A percentile compares a stretch with the other conserved stretches of the same genome.
phyloP scores from a whole-genome alignment of 2,329 filamentous ascomycete genomes.

The Aspergillus sp. region DNA sequence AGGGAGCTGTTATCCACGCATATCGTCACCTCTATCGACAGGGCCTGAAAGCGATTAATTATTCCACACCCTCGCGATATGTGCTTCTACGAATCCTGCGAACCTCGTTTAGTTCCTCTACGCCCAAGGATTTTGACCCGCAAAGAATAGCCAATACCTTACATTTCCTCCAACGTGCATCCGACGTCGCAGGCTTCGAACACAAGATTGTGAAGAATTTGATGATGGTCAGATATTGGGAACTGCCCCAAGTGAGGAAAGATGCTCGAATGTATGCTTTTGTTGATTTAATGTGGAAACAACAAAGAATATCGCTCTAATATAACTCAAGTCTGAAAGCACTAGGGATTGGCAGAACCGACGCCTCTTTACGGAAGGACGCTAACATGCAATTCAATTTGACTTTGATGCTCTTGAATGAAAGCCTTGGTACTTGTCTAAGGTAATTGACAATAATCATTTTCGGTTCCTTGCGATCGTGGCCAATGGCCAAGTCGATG shows the following conservation, averaged over 20 bases:
- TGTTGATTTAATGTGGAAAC: constrained; percentile 4
- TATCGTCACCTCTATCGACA: constrained; percentile 56
- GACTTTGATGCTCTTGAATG: constrained; percentile 44
- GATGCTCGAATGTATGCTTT: constrained; percentile 27
- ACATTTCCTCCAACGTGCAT: constrained; percentile 40
- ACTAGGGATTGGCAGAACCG: constrained; percentile 20
- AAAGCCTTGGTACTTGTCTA: constrained; percentile 44
- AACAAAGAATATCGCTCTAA: constrained; percentile 14
- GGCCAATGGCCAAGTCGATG: no score
- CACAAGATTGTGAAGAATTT: constrained; percentile 45
- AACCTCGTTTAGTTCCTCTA: constrained; percentile 36
- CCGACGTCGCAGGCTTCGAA: constrained; percentile 36
- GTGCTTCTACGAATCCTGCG: constrained; percentile 44
- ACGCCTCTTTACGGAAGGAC: constrained; percentile 26
- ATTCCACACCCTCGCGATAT: constrained; percentile 53
- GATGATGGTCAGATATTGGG: constrained; percentile 40
- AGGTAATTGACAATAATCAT: constrained; percentile 17
- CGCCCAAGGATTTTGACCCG: constrained; percentile 32
- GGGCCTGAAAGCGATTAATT: constrained; percentile 51
- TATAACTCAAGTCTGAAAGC: constrained; percentile 22
- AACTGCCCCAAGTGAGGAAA: constrained; percentile 26
- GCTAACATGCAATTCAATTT: constrained; percentile 38
- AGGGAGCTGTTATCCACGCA: constrained; percentile 40
- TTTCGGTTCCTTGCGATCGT: no score
- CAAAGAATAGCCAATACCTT: constrained; percentile 41